A percentile compares a stretch with the other conserved stretches of the same genome.
These are phyloP conservation scores for Geosmithia morbida DNA, from an alignment of 2,329 filamentous ascomycete genomes.

Conservation along the genomic window DNA sequence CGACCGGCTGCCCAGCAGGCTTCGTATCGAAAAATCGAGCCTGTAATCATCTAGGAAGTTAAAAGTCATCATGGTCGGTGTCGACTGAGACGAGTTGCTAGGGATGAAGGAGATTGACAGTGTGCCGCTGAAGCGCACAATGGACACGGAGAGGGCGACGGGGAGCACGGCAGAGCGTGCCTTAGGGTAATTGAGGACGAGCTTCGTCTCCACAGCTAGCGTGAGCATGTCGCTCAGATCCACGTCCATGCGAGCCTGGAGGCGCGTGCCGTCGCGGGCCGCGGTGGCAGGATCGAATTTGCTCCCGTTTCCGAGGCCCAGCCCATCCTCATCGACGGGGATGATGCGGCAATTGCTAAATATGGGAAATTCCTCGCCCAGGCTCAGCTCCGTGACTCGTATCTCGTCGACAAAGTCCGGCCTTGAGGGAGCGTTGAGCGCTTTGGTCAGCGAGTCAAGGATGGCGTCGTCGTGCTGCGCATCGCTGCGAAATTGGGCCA, in stretches of 20 bases:
- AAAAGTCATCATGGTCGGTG: conserved; percentile 82
- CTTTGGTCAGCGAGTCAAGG: conserved; percentile 66
- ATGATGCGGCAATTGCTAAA: conserved; percentile 97
- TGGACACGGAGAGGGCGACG: conserved; percentile 79
- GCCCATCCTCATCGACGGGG: conserved; percentile 69
- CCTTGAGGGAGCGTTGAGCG: conserved; percentile 74
- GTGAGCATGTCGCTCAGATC: conserved; percentile 95
- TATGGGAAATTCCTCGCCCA: conserved; percentile 96
- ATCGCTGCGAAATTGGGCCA: conserved; percentile 86
- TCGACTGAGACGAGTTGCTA: conserved; percentile 49
- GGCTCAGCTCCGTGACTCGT: conserved; percentile 78
- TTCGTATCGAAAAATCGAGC: conserved; percentile 68
- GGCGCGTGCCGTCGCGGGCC: conserved; percentile 50
- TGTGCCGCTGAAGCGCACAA: conserved; percentile 90
- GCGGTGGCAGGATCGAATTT: conserved; percentile 37
- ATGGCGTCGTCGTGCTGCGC: conserved; percentile 87
- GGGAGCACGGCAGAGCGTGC: conserved; percentile 78
- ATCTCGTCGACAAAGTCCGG: conserved; percentile 92
- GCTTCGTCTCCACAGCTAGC: conserved; percentile 82
- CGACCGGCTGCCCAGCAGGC: conserved; percentile 65
- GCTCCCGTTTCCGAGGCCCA: conserved; percentile 35
- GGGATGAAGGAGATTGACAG: conserved; percentile 89
- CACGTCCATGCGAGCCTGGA: conserved; percentile 94
- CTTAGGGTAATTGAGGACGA: conserved; percentile 90
- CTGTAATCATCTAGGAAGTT: conserved; percentile 85